Base-by-base conservation (phyloP, 75 land plant genomes). In the Pinus taeda region DNA sequence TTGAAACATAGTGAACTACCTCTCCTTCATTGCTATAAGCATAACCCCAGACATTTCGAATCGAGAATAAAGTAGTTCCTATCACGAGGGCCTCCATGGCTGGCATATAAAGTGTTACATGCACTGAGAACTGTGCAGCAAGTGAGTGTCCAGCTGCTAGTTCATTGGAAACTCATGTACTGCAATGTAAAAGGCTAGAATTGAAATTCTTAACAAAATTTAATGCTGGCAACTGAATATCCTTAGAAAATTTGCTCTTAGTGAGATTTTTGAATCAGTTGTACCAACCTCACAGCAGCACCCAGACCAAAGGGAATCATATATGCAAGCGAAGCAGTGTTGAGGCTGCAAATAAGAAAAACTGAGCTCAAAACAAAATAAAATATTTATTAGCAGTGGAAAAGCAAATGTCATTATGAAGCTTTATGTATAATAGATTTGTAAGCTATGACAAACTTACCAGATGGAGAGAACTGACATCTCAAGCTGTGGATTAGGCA, bases 141-240 rank as follows among this genome's bases (percentile, higher is more conserved):
- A 65, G 66, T 53, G 96, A 75, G 7, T 76, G 24, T 33, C 88
- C 86, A 57, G 89, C 93, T 36, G 96, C 98, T 37, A 95, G 69
- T 79, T 95, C 96, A 80, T 95, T 95, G 17, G 93, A 82, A 75
- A 93, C 89, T 59, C 95, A 72, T 53, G 91, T 88, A 59, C 95
- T 93, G 75, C 75, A 81, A 78, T 60, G 57, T 22, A 60, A 26
- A 29, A 0, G 42, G 39, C 9, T 37, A 37, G 72, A 36, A 69
- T 37, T 0, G 15, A 15, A 15, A 36, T 36, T 36, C 5, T 49
- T 9, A 49, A 49, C 11, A 49, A 4, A 17, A 33, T 65, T 65
- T 15, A 36, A 65, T 2, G 7, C 6, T 65, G 4, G 37, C 17
- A 33, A 65, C 33, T 14, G 5, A 62, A 62, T 62, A 62, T 62